These are phyloP conservation scores for Planoprotostelium fungivorum DNA, from an alignment of 78 protist species.

Conservation along the genomic window DNA sequence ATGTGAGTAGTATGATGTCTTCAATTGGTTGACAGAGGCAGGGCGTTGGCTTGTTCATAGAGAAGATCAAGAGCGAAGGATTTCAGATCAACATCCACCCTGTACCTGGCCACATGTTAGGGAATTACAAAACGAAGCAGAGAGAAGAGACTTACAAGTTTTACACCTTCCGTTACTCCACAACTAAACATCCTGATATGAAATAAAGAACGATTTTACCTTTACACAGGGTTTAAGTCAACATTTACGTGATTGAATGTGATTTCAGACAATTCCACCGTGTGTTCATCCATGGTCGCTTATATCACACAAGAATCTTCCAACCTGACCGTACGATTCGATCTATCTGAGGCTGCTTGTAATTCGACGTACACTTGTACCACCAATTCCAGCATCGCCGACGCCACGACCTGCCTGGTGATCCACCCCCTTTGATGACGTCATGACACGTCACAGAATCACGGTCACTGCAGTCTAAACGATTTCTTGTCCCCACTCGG, in stretches of 20 bases:
- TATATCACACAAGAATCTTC: too few species aligned
- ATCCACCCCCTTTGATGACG: background rate
- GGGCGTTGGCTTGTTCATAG: constrained; percentile 61
- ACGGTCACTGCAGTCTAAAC: background rate
- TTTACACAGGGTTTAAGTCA: too few species aligned
- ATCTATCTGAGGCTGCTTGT: too few species aligned
- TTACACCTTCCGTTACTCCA: constrained; percentile 31
- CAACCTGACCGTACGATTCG: too few species aligned
- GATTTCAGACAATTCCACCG: too few species aligned
- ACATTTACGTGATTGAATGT: too few species aligned
- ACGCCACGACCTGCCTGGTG: background rate
- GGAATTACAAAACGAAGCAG: constrained; percentile 60
- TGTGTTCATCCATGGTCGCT: too few species aligned
- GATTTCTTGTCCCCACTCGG: background rate
- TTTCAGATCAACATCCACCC: constrained; percentile 20
- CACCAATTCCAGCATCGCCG: background rate
- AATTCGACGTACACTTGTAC: background rate
- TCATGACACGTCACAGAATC: background rate
- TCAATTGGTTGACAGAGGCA: background rate
- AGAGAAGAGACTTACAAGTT: constrained; percentile 65
- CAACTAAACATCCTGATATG: constrained; percentile 16
- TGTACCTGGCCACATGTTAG: constrained; percentile 18
- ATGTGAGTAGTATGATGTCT: constrained; percentile 29
- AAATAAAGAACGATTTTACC: constrained; percentile 10
- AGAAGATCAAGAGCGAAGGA: constrained; percentile 23